These are phyloP conservation scores for Trichophyton verrucosum DNA, from an alignment of 2,329 filamentous ascomycete species.

Conservation along the genomic window DNA sequence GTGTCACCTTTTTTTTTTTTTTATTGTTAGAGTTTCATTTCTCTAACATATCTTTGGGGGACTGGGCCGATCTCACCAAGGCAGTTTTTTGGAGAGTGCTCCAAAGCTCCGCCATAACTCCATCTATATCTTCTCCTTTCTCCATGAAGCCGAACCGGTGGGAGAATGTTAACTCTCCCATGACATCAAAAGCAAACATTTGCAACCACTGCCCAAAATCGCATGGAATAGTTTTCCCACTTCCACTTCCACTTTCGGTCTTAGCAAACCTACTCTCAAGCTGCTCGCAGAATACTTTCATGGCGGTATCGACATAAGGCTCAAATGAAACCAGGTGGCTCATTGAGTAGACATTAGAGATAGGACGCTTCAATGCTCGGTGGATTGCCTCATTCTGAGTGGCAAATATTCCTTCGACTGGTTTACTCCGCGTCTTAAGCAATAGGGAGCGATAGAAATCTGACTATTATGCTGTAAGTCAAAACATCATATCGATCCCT, in stretches of 20 bases:
- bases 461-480: background rate
- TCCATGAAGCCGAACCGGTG: conserved; percentile 19
- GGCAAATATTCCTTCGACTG: conserved; percentile 1
- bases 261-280: background rate
- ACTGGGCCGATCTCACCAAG: background rate
- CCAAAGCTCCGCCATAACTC: background rate
- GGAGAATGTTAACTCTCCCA: conserved; percentile 20
- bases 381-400: conserved; percentile 1
- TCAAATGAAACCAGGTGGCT: conserved; percentile 1
- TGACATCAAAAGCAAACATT: conserved; percentile 18
- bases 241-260: background rate
- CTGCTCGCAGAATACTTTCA: background rate
- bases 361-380: background rate
- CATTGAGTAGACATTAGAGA: conserved; percentile 2
- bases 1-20: conserved; percentile 46
- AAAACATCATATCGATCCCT: background rate
- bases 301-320: background rate
- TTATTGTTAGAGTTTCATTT: background rate
- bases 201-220: conserved; percentile 14
- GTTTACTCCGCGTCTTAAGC: background rate
- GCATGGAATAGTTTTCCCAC: background rate
- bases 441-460: background rate
- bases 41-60: background rate
- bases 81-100: background rate
- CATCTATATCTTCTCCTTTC: conserved; percentile 7